Evolutionary conservation across 78 protist species (phyloP).

Genomic region (Dictyostelium brefeldianum): DNA sequence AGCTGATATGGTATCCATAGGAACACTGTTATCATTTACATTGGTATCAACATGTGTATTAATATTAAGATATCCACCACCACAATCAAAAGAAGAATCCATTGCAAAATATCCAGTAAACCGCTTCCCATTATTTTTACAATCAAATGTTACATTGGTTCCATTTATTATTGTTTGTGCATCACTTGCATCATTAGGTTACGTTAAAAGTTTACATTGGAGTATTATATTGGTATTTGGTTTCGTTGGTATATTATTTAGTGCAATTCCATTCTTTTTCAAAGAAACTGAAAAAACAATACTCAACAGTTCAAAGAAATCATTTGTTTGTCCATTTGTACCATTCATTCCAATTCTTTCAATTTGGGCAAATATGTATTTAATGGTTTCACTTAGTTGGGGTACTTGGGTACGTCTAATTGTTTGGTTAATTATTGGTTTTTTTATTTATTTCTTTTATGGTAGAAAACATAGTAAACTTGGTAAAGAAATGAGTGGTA

Average conservation of each 20-base stretch:
- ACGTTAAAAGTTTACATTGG: conserved; percentile 18
- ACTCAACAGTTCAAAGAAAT: background rate
- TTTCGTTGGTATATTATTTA: background rate
- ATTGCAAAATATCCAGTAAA: background rate
- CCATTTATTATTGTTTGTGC: conserved; percentile 15
- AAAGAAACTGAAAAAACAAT: conserved; percentile 16
- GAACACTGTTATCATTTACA: conserved; percentile 83
- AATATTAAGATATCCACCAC: conserved; percentile 45
- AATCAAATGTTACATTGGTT: background rate
- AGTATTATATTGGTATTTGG: conserved; percentile 51
- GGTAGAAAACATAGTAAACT: conserved; percentile 30
- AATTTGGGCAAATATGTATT: conserved; percentile 63
- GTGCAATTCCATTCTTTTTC: conserved; percentile 38
- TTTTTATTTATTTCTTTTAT: conserved; percentile 67
- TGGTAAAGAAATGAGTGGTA: background rate
- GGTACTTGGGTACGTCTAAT: conserved; percentile 80
- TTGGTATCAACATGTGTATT: conserved; percentile 67
- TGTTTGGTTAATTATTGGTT: conserved; percentile 80
- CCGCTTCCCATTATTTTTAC: conserved; percentile 36
- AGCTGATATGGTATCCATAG: conserved; percentile 85
- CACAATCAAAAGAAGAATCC: background rate
- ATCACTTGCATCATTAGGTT: conserved; percentile 14
- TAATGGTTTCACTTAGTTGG: conserved; percentile 71
- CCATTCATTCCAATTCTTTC: conserved; percentile 67
- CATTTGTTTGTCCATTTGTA: conserved; percentile 52